These are phyloP conservation scores for Citrus maxima DNA, from an alignment of 345 rosid genomes.

Conservation along the genomic window DNA sequence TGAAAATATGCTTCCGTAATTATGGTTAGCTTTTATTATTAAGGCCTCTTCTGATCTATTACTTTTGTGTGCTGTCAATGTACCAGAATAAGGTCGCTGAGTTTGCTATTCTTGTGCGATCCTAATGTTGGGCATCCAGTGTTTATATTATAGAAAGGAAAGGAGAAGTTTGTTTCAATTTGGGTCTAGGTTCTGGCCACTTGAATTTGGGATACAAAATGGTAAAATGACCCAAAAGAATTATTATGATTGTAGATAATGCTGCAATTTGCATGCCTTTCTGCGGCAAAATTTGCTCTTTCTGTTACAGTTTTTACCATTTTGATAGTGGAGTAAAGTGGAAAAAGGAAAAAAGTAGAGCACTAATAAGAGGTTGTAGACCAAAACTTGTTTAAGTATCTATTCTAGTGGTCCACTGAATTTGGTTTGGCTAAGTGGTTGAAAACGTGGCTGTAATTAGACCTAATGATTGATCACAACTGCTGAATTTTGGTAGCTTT, in stretches of 20 bases:
- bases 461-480: neutral
- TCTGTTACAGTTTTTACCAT: neutral
- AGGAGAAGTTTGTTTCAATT: slow-evolving; percentile 1
- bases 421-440: neutral
- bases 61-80: slow-evolving; percentile 26
- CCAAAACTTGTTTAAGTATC: neutral
- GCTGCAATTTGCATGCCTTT: neutral
- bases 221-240: neutral
- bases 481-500: neutral
- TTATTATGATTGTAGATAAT: neutral
- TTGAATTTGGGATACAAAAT: neutral
- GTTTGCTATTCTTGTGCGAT: slow-evolving; percentile 16
- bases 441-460: neutral
- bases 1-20: slow-evolving; percentile 15
- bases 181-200: neutral
- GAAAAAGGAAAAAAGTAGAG: neutral
- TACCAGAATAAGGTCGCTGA: neutral
- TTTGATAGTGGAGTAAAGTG: neutral
- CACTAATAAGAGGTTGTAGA: neutral
- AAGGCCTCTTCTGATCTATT: slow-evolving; percentile 10
- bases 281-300: neutral
- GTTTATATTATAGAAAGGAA: neutral
- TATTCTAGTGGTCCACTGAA: neutral
- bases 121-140: slow-evolving; percentile 16
- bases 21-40: slow-evolving; percentile 21